These are phyloP conservation scores for Pelargonium cotyledonis DNA, from an alignment of 441 rosid species.

Conservation along the genomic window DNA sequence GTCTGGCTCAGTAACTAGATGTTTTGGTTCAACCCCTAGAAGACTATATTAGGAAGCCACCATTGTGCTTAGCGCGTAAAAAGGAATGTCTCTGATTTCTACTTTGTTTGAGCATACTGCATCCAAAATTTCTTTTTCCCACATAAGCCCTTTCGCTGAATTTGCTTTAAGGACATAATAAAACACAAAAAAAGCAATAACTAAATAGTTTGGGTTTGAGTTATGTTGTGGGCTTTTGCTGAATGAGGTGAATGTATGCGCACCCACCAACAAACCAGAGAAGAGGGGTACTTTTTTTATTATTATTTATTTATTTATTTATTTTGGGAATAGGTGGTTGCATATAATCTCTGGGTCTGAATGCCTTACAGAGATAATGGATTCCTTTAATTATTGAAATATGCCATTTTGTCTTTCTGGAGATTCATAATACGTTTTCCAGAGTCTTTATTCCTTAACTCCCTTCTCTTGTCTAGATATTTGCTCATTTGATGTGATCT, in stretches of 20 bases:
- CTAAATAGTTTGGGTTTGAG: neutral
- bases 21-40: neutral
- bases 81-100: neutral
- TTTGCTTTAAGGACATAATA: neutral
- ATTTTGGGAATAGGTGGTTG: neutral
- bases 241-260: constrained; percentile 5
- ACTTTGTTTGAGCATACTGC: neutral
- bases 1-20: neutral
- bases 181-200: neutral
- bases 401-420: neutral
- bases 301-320: neutral
- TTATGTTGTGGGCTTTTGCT: constrained; percentile 7
- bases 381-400: neutral
- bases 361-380: neutral
- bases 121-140: neutral
- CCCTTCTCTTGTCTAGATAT: constrained; percentile 3
- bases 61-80: neutral
- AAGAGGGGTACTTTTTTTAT: neutral
- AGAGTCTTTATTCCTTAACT: neutral
- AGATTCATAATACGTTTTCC: neutral
- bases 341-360: neutral
- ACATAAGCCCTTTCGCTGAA: neutral
- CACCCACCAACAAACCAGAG: neutral
- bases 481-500: neutral
- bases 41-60: neutral